Percentiles rank a stretch among this genome's conserved stretches.
Conservation (phyloP, 1,139 yeast species). For the Debaryomycetaceae sp. region DNA sequence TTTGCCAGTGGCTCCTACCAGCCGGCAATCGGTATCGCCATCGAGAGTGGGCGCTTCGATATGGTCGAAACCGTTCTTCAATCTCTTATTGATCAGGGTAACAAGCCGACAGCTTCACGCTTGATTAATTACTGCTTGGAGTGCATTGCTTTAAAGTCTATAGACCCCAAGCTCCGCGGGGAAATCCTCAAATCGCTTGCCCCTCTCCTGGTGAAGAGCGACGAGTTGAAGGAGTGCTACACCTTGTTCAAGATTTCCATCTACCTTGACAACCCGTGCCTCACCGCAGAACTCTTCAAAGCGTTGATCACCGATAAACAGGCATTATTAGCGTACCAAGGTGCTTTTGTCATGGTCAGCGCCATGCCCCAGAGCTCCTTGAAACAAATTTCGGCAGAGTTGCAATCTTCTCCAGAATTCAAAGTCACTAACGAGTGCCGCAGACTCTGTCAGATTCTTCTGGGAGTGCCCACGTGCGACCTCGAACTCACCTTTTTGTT, state of each 20-base stretch:
- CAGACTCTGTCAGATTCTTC: slow-evolving; percentile 51
- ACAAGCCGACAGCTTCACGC: slow-evolving; percentile 37
- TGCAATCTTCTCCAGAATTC: slow-evolving; percentile 16
- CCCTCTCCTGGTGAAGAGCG: slow-evolving; percentile 43
- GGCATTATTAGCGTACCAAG: slow-evolving; percentile 68
- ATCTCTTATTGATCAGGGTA: slow-evolving; percentile 22
- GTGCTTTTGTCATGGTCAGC: slow-evolving; percentile 88
- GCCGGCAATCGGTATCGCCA: slow-evolving; percentile 82
- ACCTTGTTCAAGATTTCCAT: slow-evolving; percentile 79
- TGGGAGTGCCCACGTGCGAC: slow-evolving; percentile 94
- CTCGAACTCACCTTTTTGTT: slow-evolving; percentile 79
- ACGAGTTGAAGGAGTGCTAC: slow-evolving; percentile 64
- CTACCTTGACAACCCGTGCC: slow-evolving; percentile 65
- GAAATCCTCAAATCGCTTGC: slow-evolving; percentile 56
- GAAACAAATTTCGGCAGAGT: slow-evolving; percentile 42
- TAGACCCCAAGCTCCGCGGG: slow-evolving; percentile 53
- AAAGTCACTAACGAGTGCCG: slow-evolving; percentile 17
- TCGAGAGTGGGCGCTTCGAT: slow-evolving; percentile 83
- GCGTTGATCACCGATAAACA: slow-evolving; percentile 36
- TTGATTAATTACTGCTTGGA: slow-evolving; percentile 68
- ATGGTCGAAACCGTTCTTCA: slow-evolving; percentile 56
- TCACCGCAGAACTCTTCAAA: slow-evolving; percentile 61
- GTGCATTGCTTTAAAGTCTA: slow-evolving; percentile 54
- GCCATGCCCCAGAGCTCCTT: slow-evolving; percentile 90
- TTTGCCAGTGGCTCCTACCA: slow-evolving; percentile 58